Base-by-base conservation (phyloP, 2,329 filamentous ascomycete species). In the Cercospora citrullina region DNA sequence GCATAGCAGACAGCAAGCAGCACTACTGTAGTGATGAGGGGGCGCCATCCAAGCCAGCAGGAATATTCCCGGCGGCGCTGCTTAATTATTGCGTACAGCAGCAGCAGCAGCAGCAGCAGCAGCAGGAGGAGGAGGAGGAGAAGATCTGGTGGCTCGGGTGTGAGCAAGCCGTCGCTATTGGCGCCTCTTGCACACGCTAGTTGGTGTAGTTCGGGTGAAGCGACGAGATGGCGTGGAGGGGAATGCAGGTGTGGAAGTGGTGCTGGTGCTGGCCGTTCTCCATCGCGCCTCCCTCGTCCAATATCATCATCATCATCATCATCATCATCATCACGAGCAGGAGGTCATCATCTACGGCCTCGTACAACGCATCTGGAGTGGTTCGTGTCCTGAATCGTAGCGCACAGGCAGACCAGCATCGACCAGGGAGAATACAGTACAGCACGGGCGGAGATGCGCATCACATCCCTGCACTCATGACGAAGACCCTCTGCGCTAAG, bases 391-490 rank as follows among this genome's bases (percentile, higher is more conserved):
- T 48, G 42, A 48, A 23, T 48, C 42, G 42, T 23, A 3, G 36
- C 36, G 36, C 36, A 39, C 36, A 39, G 14, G 18, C 42, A 4
- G 42, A 12, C 42, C 42, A 30, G 48, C 18, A 53, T 28, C 18
- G 48, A 12, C 33, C 33, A 39, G 33, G 33, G 14, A 39, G 33
- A 5, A 16, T 5, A 39, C 18, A 26, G 26, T 26, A 26, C 26
- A 53, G 48, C 18, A 53, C 23, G 48, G 48, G 23, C 48, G 48
- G 23, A 12, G 48, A 28, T 28, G 48, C 33, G 21, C 21, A 26
- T 21, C 23, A 9, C 51, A 64, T 57, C 62, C 62, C 62, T 64
- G 62, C 62, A 31, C 31, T 30, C 62, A 64, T 64, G 62, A 64
- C 62, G 62, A 57, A 58, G 51, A 39, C 30, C 30, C 18, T 28